phyloP scores from a whole-genome alignment of 352 stramenopile species.

The Pythium angustatum region DNA sequence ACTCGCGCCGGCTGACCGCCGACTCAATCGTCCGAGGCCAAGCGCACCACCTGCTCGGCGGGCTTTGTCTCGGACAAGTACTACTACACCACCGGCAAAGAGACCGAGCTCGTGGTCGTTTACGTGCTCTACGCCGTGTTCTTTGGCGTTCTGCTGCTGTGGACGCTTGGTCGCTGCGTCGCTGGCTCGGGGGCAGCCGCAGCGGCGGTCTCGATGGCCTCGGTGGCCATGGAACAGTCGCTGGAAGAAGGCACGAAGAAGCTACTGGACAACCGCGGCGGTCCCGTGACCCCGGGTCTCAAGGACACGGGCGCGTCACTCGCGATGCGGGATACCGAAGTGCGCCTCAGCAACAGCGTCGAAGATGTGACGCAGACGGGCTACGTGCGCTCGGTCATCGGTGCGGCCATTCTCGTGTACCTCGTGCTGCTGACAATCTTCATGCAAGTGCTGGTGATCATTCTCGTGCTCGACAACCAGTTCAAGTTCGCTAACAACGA shows the following conservation, averaged over 20 bases:
- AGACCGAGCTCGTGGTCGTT: conserved; percentile 24
- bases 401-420: conserved; percentile 20
- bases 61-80: conserved; percentile 18
- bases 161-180: conserved; percentile 10
- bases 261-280: conserved; percentile 32
- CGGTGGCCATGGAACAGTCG: conserved; percentile 1
- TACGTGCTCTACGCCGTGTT: conserved; percentile 32
- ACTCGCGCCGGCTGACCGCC: too few relatives aligned
- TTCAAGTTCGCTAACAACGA: conserved; percentile 20
- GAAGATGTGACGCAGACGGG: conserved; percentile 30
- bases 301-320: conserved; percentile 17
- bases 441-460: conserved; percentile 30
- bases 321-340: conserved; percentile 30
- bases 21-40: background rate
- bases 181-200: background rate
- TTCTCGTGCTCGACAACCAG: conserved; percentile 32
- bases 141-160: conserved; percentile 27
- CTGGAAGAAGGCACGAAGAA: conserved; percentile 31
- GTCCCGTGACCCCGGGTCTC: conserved; percentile 25
- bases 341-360: conserved; percentile 29
- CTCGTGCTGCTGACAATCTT: conserved; percentile 26
- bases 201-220: background rate
- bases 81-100: conserved; percentile 30
- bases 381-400: conserved; percentile 23
- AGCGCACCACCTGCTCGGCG: background rate